These are phyloP conservation scores for Globisporangium solare DNA, from an alignment of 352 stramenopile genomes.

Conservation along the genomic window DNA sequence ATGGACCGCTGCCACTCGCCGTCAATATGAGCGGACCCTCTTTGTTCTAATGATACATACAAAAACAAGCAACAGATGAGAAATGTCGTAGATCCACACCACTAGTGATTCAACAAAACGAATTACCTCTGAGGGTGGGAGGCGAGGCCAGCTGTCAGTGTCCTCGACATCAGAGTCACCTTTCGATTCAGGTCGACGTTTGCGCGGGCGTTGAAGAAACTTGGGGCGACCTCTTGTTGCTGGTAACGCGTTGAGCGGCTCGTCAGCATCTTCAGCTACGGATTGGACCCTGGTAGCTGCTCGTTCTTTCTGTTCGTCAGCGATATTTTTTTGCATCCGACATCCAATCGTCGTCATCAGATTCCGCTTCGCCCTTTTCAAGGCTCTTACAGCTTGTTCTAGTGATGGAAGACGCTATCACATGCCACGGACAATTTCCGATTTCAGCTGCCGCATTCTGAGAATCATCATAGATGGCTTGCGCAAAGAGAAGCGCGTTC, in stretches of 20 bases:
- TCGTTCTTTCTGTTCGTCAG: constrained; percentile 1
- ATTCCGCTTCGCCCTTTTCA: constrained; percentile 14
- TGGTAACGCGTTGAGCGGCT: constrained; percentile 2
- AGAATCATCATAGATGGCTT: constrained; percentile 36
- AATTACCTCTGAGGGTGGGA: constrained; percentile 37
- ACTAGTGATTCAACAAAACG: no score
- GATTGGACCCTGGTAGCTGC: not conserved
- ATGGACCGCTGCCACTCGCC: constrained; percentile 5
- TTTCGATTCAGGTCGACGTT: constrained; percentile 7
- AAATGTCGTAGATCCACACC: no score
- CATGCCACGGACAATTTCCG: constrained; percentile 28
- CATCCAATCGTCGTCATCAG: constrained; percentile 53
- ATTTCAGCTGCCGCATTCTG: constrained; percentile 15
- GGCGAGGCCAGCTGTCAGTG: constrained; percentile 43
- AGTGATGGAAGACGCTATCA: constrained; percentile 34
- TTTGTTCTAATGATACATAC: constrained; percentile 14
- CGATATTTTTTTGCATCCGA: constrained; percentile 49
- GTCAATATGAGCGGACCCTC: constrained; percentile 40
- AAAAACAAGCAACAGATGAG: constrained; percentile 1
- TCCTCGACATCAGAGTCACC: constrained; percentile 16
- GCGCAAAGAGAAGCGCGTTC: constrained; percentile 3
- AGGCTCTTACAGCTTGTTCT: not conserved
- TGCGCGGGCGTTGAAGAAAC: constrained; percentile 5
- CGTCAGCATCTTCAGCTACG: not conserved
- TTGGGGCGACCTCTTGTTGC: not conserved